Percentiles rank a stretch among this genome's conserved stretches.
Evolutionary conservation across 2,329 filamentous ascomycete species (phyloP).

Genomic region (Byssoonygena ceratinophila): DNA sequence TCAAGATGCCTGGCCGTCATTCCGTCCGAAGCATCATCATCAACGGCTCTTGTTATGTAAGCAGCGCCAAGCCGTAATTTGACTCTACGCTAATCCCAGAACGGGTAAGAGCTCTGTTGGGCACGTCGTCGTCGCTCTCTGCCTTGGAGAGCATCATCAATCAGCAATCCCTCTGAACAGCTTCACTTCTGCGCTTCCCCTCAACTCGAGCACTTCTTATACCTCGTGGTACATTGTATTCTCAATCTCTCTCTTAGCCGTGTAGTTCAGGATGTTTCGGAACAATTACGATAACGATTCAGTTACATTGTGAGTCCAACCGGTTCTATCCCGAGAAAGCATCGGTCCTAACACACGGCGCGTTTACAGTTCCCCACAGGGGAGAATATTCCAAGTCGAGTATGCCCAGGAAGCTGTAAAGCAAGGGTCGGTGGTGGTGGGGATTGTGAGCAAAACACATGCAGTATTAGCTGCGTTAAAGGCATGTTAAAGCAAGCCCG

Average conservation of each 20-base stretch:
- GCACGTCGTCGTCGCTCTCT: slow-evolving; percentile 17
- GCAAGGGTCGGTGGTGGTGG: slow-evolving; percentile 96
- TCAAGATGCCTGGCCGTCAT: not conserved
- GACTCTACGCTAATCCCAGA: slow-evolving; percentile 14
- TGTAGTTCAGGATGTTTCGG: slow-evolving; percentile 67
- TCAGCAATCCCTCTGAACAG: not conserved
- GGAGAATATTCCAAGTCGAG: slow-evolving; percentile 98
- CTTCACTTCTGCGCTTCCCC: slow-evolving; percentile 2
- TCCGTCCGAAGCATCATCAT: not conserved
- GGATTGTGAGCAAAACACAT: slow-evolving; percentile 95
- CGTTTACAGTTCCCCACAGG: slow-evolving; percentile 75
- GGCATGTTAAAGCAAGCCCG: slow-evolving; percentile 44
- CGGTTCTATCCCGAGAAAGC: not conserved
- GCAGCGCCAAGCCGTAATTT: not conserved
- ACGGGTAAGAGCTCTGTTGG: slow-evolving; percentile 14
- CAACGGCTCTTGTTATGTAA: not conserved
- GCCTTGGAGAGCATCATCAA: slow-evolving; percentile 9
- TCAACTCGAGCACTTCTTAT: not conserved
- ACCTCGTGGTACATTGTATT: not conserved
- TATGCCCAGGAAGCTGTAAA: slow-evolving; percentile 98
- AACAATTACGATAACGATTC: slow-evolving; percentile 99
- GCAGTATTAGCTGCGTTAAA: slow-evolving; percentile 92
- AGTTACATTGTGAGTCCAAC: slow-evolving; percentile 76
- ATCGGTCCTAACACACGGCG: not conserved
- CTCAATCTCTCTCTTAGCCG: not conserved